Evolutionary conservation across 2,329 filamentous ascomycete genomes (phyloP), one percentile per base, ranked within the genome.

Genomic region (Ampelomyces quisqualis): DNA sequence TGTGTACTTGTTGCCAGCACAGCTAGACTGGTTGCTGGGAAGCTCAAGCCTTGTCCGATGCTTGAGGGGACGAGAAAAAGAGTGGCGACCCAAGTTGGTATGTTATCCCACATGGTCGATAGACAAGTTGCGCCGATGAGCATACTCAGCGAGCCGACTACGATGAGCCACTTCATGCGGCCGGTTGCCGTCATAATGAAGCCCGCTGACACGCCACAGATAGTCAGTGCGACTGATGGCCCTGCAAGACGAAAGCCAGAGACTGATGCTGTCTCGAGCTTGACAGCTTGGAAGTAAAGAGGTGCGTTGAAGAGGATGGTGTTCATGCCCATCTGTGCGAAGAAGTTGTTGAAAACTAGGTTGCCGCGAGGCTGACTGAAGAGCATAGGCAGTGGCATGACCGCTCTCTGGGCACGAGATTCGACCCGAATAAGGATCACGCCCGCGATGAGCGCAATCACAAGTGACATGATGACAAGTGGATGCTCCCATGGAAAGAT

Each of bases 191-290:
- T 72, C 61, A 74, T 73, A 43, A 71, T 69, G 49, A 71, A 69
- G 20, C 71, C 71, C 9, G 64, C 57, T 4, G 63, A 62, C 10
- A 74, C 67, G 17, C 69, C 70, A 31, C 67, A 70, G 24, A 72
- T 49, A 2, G 67, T 72, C 19, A 69, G 58, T 3, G 65, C 77
- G 18, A 82, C 53, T 1, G 81, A 80, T 4, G 84, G 81, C 5
- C 83, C 72, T 14, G 87, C 76, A 38, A 90, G 81, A 29, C 82
- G 79, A 19, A 89, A 77, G n/a, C 86, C 86, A 0, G 86, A 88
- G 17, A 76, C 72, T 0, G 86, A 88, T 11, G 86, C 82, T 5
- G 76, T 78, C 43, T 84, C 81, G 14, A 70, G 63, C 32, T 69
- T 68, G 21, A 70, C 69, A 19, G 69, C 69, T 51, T 72, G 69